A percentile compares a stretch with the other conserved stretches of the same genome.
These are phyloP conservation scores for Ophiostoma australiae DNA, from an alignment of 2,329 filamentous ascomycete species.

Conservation along the genomic window DNA sequence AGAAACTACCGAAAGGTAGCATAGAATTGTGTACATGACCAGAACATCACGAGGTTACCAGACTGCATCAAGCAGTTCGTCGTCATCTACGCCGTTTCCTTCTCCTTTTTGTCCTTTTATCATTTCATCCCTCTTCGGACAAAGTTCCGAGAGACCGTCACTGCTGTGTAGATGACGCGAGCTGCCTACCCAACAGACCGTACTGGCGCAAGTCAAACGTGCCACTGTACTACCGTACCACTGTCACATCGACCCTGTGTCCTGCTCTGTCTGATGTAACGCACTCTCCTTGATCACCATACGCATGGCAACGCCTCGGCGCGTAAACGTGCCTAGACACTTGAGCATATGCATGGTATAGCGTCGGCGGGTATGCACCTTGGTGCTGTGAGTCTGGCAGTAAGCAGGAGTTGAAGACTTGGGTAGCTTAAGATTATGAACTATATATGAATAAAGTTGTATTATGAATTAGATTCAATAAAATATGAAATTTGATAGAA, in stretches of 20 bases:
- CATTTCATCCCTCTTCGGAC: too few relatives aligned
- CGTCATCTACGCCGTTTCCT: too few relatives aligned
- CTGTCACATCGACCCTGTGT: background rate
- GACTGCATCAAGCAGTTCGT: too few relatives aligned
- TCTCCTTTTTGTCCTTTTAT: background rate
- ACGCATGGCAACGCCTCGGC: slow-evolving; percentile 12
- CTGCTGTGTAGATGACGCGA: background rate
- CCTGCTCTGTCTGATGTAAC: background rate
- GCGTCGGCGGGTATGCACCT: slow-evolving; percentile 24
- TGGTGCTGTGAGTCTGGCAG: background rate
- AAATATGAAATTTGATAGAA: too few relatives aligned
- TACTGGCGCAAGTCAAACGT: background rate
- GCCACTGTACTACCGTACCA: background rate
- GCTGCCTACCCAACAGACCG: background rate
- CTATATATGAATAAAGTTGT: too few relatives aligned
- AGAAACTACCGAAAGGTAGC: background rate
- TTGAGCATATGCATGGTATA: slow-evolving; percentile 15
- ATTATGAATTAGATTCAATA: background rate
- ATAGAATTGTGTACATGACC: background rate
- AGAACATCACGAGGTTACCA: background rate
- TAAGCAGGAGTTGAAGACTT: too few relatives aligned
- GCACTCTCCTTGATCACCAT: background rate
- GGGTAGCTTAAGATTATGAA: background rate
- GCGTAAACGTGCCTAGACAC: background rate
- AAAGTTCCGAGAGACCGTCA: too few relatives aligned